phyloP scores from a whole-genome alignment of 805 yeast species.

The Teunomyces lycoperdinae region DNA sequence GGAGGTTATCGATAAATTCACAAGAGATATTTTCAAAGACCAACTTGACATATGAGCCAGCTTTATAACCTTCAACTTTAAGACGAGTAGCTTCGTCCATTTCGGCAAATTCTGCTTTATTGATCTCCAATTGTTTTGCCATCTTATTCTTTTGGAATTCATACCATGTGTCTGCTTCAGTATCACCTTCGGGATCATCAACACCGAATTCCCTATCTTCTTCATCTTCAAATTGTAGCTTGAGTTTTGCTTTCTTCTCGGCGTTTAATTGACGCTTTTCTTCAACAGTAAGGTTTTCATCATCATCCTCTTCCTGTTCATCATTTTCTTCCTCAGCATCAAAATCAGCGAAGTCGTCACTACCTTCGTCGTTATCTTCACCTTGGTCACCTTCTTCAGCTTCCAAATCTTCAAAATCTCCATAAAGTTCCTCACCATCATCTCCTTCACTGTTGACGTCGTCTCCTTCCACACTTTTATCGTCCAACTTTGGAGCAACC shows the following conservation, averaged over 20 bases:
- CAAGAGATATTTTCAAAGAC: constrained; percentile 82
- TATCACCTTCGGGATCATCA: constrained; percentile 69
- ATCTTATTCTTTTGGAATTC: constrained; percentile 95
- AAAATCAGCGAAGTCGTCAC: constrained; percentile 52
- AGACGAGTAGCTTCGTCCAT: constrained; percentile 76
- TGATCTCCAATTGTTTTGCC: constrained; percentile 93
- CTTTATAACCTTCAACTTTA: constrained; percentile 84
- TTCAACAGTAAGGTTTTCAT: constrained; percentile 53
- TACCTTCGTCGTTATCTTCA: constrained; percentile 21
- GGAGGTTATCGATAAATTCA: constrained; percentile 84
- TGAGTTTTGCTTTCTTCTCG: constrained; percentile 81
- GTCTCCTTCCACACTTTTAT: constrained; percentile 19
- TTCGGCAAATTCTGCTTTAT: constrained; percentile 70
- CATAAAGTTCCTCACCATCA: constrained; percentile 28
- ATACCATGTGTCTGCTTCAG: constrained; percentile 93
- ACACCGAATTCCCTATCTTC: constrained; percentile 64
- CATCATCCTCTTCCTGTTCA: constrained; percentile 43
- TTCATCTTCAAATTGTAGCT: constrained; percentile 86
- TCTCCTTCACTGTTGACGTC: constrained; percentile 27
- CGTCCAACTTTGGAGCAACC: constrained; percentile 48
- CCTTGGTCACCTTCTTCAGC: constrained; percentile 30
- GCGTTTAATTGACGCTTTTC: constrained; percentile 81
- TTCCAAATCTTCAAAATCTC: constrained; percentile 43
- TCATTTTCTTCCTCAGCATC: constrained; percentile 47
- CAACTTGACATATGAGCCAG: constrained; percentile 90